Evolutionary conservation across 805 yeast genomes (phyloP).

Genomic region (Blastobotrys americana): DNA sequence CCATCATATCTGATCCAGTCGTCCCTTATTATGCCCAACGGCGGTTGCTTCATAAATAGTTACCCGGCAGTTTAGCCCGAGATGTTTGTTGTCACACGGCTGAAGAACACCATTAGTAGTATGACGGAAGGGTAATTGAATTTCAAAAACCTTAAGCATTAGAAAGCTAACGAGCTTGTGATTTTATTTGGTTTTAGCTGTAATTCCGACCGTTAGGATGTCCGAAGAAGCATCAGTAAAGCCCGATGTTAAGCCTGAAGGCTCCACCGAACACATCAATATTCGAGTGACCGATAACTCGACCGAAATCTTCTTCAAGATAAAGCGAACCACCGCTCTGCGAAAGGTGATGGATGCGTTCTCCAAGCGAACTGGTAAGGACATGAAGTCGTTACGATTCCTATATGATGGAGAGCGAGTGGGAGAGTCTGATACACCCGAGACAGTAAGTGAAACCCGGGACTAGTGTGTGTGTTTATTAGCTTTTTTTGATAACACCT

Average conservation of each 20-base stretch:
- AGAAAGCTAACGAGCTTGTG: too few species aligned
- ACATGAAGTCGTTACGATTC: slow-evolving; percentile 73
- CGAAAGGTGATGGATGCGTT: slow-evolving; percentile 95
- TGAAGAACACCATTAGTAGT: too few species aligned
- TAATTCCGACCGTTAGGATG: slow-evolving; percentile 3
- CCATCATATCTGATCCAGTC: too few species aligned
- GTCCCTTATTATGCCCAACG: too few species aligned
- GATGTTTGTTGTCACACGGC: too few species aligned
- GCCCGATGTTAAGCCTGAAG: slow-evolving; percentile 51
- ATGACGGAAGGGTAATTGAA: too few species aligned
- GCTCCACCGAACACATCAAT: slow-evolving; percentile 65
- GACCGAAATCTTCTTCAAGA: slow-evolving; percentile 92
- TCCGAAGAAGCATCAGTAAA: slow-evolving; percentile 17
- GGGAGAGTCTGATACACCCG: slow-evolving; percentile 84
- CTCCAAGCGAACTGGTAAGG: slow-evolving; percentile 95
- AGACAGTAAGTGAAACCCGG: slow-evolving; percentile 38
- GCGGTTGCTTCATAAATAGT: too few species aligned
- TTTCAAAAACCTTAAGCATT: too few species aligned
- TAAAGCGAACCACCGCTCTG: slow-evolving; percentile 85
- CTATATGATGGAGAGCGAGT: slow-evolving; percentile 91
- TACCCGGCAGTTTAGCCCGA: too few species aligned
- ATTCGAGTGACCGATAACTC: slow-evolving; percentile 90
- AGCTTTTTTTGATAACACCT: background rate
- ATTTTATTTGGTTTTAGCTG: too few species aligned
- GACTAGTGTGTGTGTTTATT: background rate